phyloP scores from a whole-genome alignment of 306 rosid species.

The Castanospermum australe region DNA sequence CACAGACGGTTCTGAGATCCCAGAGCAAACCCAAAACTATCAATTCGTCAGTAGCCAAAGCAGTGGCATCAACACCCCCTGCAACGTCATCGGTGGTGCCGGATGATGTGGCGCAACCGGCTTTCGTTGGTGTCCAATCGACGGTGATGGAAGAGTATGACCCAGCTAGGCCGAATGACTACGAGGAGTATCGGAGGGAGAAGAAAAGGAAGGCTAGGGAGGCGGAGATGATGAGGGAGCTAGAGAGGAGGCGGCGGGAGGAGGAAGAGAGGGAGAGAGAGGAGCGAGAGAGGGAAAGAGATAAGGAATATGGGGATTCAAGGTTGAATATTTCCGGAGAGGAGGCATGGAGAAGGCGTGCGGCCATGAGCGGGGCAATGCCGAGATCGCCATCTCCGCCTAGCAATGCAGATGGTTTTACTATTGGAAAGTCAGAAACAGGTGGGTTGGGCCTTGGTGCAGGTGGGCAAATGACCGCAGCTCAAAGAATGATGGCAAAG shows the following conservation, averaged over 20 bases:
- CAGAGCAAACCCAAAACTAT: conserved; percentile 57
- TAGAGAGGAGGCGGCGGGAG: conserved; percentile 66
- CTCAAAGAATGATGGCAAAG: conserved; percentile 99
- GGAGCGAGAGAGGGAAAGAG: conserved; percentile 47
- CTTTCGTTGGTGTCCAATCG: conserved; percentile 80
- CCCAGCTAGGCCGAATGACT: conserved; percentile 93
- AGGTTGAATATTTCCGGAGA: conserved; percentile 87
- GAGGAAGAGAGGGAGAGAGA: conserved; percentile 43
- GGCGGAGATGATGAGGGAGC: conserved; percentile 78
- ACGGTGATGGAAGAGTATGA: conserved; percentile 88
- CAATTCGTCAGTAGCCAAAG: conserved; percentile 10
- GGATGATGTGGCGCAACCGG: conserved; percentile 55
- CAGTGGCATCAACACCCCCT: neutral
- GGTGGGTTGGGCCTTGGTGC: conserved; percentile 92
- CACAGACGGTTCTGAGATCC: conserved; percentile 61
- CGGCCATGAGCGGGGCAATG: conserved; percentile 74
- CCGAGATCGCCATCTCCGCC: conserved; percentile 89
- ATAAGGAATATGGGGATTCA: conserved; percentile 49
- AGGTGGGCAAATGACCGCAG: conserved; percentile 99
- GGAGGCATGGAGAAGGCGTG: conserved; percentile 97
- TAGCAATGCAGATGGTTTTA: conserved; percentile 67
- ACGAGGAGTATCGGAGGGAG: conserved; percentile 88
- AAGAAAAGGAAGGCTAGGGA: conserved; percentile 77
- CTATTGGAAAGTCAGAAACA: conserved; percentile 87
- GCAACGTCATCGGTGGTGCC: neutral